Conservation (phyloP, 2,329 filamentous ascomycete species). For the Sordariomycetes sp. region DNA sequence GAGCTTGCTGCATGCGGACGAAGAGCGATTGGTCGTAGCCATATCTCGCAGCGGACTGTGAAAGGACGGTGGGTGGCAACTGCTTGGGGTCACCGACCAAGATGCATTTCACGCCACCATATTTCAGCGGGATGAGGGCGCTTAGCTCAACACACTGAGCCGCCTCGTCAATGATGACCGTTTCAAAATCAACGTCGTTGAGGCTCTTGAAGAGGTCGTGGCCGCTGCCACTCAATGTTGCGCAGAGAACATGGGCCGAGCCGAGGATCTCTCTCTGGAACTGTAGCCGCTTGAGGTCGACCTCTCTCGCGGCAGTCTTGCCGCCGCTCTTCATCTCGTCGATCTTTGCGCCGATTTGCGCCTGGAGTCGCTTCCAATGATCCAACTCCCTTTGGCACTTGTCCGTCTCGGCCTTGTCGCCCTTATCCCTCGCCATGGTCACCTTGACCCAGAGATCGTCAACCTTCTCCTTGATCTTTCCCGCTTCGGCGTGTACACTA, state of each 20-base stretch:
- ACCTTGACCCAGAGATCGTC: conserved; percentile 60
- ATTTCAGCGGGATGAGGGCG: conserved; percentile 92
- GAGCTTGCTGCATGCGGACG: conserved; percentile 93
- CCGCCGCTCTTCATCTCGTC: conserved; percentile 81
- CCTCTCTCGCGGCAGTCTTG: conserved; percentile 69
- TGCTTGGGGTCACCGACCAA: conserved; percentile 97
- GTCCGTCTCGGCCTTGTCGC: conserved; percentile 34
- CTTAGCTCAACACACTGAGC: conserved; percentile 97
- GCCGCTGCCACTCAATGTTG: conserved; percentile 87
- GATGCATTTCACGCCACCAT: conserved; percentile 93
- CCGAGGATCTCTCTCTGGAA: conserved; percentile 89
- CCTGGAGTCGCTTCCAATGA: conserved; percentile 65
- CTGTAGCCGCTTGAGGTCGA: conserved; percentile 72
- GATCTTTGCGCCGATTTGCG: conserved; percentile 64
- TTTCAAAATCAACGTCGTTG: conserved; percentile 93
- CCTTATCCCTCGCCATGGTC: conserved; percentile 52
- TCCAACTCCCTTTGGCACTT: conserved; percentile 69
- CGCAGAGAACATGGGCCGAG: conserved; percentile 84
- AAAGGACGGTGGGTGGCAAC: conserved; percentile 88
- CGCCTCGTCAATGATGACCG: conserved; percentile 95
- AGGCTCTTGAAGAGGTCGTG: conserved; percentile 96
- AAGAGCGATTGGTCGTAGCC: conserved; percentile 98
- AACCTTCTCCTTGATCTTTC: conserved; percentile 66
- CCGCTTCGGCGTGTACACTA: conserved; percentile 52
- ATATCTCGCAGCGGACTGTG: conserved; percentile 81